Percentiles rank a stretch among this genome's conserved stretches.
These are phyloP conservation scores for Hyphopichia burtonii DNA, from an alignment of 1,139 yeast genomes.

Conservation along the genomic window DNA sequence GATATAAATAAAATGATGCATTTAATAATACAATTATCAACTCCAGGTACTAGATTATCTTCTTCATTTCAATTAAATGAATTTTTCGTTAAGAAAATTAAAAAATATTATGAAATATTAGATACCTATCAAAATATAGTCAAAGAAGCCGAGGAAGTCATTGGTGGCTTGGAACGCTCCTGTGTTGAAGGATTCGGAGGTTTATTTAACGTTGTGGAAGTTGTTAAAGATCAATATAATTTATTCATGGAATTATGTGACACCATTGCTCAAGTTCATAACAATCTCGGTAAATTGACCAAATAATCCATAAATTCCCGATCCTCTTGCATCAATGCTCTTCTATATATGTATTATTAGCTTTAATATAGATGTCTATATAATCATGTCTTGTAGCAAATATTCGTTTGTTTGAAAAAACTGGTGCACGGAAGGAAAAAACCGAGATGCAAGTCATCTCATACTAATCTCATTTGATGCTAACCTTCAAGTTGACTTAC, in stretches of 20 bases:
- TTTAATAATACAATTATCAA: conserved; percentile 61
- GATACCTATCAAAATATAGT: conserved; percentile 75
- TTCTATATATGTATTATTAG: conserved; percentile 4
- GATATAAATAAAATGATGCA: conserved; percentile 71
- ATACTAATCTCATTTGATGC: no score
- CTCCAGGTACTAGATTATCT: conserved; percentile 65
- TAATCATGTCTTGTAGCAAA: not conserved
- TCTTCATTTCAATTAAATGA: conserved; percentile 51
- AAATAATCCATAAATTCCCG: conserved; percentile 6
- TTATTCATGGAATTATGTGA: conserved; percentile 91
- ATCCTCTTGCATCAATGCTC: not conserved
- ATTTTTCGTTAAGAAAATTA: conserved; percentile 54
- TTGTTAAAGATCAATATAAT: conserved; percentile 78
- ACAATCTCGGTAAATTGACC: conserved; percentile 36
- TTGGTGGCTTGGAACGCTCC: conserved; percentile 42
- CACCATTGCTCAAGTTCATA: conserved; percentile 85
- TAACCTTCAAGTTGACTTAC: no score
- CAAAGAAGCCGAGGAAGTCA: conserved; percentile 60
- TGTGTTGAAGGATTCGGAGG: conserved; percentile 51
- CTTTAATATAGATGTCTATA: not conserved
- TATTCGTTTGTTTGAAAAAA: no score
- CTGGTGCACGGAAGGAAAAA: not conserved
- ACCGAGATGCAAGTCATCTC: no score
- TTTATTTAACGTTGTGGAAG: conserved; percentile 55
- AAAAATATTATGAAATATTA: conserved; percentile 63